Conservation (phyloP, 23 red algal species). For the Gracilariopsis chorda region DNA sequence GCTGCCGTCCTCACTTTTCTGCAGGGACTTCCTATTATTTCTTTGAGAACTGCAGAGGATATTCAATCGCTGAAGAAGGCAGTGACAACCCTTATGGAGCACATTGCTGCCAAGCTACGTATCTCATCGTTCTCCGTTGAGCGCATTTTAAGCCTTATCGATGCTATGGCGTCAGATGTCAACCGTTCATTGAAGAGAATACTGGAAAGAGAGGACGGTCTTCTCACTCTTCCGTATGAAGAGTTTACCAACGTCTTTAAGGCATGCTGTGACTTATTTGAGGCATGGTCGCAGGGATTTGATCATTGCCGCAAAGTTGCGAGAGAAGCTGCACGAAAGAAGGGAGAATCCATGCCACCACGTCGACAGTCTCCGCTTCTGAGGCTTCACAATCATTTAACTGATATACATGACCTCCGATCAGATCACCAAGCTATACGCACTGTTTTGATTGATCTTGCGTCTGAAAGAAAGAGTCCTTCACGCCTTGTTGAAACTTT, state of each 20-base stretch:
- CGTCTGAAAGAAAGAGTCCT: neutral
- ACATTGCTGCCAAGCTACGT: constrained; percentile 47
- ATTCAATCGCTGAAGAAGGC: constrained; percentile 15
- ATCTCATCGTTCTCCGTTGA: constrained; percentile 53
- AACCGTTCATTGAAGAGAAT: constrained; percentile 16
- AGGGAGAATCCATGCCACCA: constrained; percentile 31
- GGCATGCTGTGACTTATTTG: constrained; percentile 54
- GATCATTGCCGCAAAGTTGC: constrained; percentile 59
- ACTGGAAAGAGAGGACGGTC: constrained; percentile 12
- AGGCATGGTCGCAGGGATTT: constrained; percentile 41
- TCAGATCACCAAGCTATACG: constrained; percentile 10
- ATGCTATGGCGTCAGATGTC: constrained; percentile 42
- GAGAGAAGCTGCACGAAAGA: constrained; percentile 16
- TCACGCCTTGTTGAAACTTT: neutral
- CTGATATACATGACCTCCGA: constrained; percentile 20
- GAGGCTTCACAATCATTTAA: constrained; percentile 36
- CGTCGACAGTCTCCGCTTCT: constrained; percentile 11
- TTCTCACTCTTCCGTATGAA: constrained; percentile 26
- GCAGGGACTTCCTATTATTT: constrained; percentile 46
- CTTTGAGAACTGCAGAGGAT: constrained; percentile 49
- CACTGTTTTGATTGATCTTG: neutral
- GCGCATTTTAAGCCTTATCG: constrained; percentile 23
- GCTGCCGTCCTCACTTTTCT: constrained; percentile 29
- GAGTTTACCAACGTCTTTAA: constrained; percentile 13
- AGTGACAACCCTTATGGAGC: constrained; percentile 24